phyloP scores from a whole-genome alignment of 768 basidiomycete species.

The Russula griseocarnosa region DNA sequence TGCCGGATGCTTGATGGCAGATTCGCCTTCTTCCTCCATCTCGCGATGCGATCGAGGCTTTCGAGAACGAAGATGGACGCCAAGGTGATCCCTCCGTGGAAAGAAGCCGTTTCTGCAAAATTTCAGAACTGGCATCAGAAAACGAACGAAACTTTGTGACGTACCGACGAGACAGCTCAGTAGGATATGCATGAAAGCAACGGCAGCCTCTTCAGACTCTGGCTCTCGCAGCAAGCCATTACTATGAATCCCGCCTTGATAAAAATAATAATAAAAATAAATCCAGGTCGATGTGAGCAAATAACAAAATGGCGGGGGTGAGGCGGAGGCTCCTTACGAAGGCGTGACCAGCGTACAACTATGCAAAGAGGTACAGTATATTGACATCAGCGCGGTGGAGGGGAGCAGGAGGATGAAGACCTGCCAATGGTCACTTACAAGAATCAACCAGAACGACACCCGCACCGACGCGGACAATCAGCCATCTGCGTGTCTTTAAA shows the following conservation, averaged over 20 bases:
- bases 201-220: slow-evolving; percentile 42
- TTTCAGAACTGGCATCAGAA: background rate
- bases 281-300: background rate
- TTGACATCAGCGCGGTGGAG: background rate
- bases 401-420: too few species aligned
- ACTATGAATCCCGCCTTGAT: background rate
- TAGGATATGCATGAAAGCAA: slow-evolving; percentile 55
- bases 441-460: slow-evolving; percentile 64
- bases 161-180: slow-evolving; percentile 62
- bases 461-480: slow-evolving; percentile 56
- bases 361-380: background rate
- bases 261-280: slow-evolving; percentile 8
- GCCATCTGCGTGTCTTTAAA: slow-evolving; percentile 52
- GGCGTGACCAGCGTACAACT: slow-evolving; percentile 79
- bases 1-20: slow-evolving; percentile 22
- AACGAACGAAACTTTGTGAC: slow-evolving; percentile 22
- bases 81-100: slow-evolving; percentile 62
- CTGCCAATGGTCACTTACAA: slow-evolving; percentile 44
- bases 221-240: background rate
- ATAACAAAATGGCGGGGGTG: background rate
- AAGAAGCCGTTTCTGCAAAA: slow-evolving; percentile 63
- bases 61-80: slow-evolving; percentile 53
- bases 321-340: slow-evolving; percentile 42
- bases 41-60: slow-evolving; percentile 38
- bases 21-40: slow-evolving; percentile 28